phyloP scores from a whole-genome alignment of 345 rosid genomes.

The Lepidium sativum region DNA sequence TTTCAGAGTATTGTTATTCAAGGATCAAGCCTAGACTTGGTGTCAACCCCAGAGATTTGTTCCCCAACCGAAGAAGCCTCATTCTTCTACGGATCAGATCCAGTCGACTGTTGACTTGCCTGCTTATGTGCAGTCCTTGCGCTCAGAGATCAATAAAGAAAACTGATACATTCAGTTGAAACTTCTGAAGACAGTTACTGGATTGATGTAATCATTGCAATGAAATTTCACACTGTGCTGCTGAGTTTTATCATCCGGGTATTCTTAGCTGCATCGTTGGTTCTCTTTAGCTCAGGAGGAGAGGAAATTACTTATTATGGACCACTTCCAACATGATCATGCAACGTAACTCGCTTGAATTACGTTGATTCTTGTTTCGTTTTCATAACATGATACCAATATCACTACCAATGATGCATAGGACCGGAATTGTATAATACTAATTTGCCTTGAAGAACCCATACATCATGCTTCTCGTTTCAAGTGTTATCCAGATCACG shows the following conservation, averaged over 20 bases:
- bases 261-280: slow-evolving; percentile 11
- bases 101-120: slow-evolving; percentile 8
- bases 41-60: slow-evolving; percentile 8
- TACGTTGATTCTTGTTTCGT: background rate
- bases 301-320: slow-evolving; percentile 16
- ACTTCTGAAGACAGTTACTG: background rate
- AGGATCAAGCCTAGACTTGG: slow-evolving; percentile 14
- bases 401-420: background rate
- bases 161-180: background rate
- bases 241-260: slow-evolving; percentile 15
- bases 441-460: background rate
- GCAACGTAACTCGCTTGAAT: slow-evolving; percentile 5
- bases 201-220: background rate
- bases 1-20: slow-evolving; percentile 17
- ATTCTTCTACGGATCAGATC: slow-evolving; percentile 9
- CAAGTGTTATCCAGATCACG: background rate
- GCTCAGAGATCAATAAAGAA: slow-evolving; percentile 14
- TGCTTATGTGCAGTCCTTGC: slow-evolving; percentile 14
- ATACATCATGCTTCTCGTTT: background rate
- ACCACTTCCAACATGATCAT: slow-evolving; percentile 21
- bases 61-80: slow-evolving; percentile 4
- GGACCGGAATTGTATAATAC: background rate
- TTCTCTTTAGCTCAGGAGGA: slow-evolving; percentile 9
- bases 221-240: slow-evolving; percentile 12
- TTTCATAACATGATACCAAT: background rate